Conservation (phyloP, 1,284 basidiomycete genomes). For the Coniferiporia sulphurascens region DNA sequence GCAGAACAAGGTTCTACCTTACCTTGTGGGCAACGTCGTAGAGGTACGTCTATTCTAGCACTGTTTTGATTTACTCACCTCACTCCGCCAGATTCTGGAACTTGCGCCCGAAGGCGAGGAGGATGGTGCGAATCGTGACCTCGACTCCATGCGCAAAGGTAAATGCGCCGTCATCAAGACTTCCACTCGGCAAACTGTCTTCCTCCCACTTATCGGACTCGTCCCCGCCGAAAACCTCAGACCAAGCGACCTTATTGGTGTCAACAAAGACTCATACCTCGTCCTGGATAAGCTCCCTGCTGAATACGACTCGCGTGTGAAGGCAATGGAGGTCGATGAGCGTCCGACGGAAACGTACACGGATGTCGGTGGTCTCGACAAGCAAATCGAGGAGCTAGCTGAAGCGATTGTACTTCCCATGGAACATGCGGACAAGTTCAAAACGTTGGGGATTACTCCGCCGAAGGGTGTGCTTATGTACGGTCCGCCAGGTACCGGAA, state of each 20-base stretch:
- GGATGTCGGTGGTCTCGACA: conserved; percentile 77
- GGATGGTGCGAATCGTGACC: conserved; percentile 89
- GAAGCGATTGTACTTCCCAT: conserved; percentile 79
- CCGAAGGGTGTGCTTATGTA: conserved; percentile 81
- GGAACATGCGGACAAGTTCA: conserved; percentile 81
- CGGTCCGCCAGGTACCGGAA: conserved; percentile 75
- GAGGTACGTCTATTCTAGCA: conserved; percentile 55
- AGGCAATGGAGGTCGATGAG: conserved; percentile 93
- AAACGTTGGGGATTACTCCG: conserved; percentile 75
- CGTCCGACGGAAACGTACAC: conserved; percentile 75
- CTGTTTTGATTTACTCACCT: conserved; percentile 9
- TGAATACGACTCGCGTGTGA: conserved; percentile 77
- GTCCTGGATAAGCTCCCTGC: conserved; percentile 84
- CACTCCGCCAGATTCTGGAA: conserved; percentile 73
- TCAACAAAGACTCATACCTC: conserved; percentile 99
- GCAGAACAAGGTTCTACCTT: conserved; percentile 98
- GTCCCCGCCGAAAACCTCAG: conserved; percentile 87
- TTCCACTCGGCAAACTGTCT: conserved; percentile 96
- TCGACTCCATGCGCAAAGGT: conserved; percentile 91
- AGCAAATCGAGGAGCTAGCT: conserved; percentile 79
- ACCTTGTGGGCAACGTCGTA: conserved; percentile 96
- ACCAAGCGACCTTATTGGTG: conserved; percentile 94
- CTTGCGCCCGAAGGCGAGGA: conserved; percentile 92
- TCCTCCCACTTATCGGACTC: conserved; percentile 95
- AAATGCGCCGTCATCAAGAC: conserved; percentile 99